Percentiles rank a stretch among this genome's conserved stretches.
These are phyloP conservation scores for Monilinia aucupariae DNA, from an alignment of 2,329 filamentous ascomycete species.

Conservation along the genomic window DNA sequence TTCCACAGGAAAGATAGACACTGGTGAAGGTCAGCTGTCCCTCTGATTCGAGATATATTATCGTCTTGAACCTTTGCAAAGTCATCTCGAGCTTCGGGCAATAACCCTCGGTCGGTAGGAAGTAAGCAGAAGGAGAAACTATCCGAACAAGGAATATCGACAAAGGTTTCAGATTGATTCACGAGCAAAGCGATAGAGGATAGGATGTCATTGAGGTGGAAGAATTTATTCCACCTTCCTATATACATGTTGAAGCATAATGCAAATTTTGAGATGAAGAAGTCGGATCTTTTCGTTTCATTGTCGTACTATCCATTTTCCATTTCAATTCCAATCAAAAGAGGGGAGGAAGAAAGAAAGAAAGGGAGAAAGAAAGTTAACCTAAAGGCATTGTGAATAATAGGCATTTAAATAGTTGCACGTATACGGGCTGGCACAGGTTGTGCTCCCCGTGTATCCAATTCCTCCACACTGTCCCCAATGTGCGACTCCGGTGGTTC, in stretches of 20 bases:
- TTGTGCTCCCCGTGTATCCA: conserved; percentile 21
- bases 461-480: conserved; percentile 21
- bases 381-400: conserved; percentile 25
- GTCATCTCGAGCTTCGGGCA: no score
- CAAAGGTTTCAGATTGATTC: no score
- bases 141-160: no score
- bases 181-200: no score
- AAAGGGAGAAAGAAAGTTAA: conserved; percentile 1
- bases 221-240: background rate
- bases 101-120: no score
- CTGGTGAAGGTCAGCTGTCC: no score
- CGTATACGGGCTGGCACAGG: conserved; percentile 19
- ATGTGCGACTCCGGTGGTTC: conserved; percentile 5
- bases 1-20: no score
- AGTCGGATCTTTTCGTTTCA: background rate
- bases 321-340: background rate
- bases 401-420: conserved; percentile 21
- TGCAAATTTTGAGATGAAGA: background rate
- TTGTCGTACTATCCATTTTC: background rate
- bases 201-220: background rate
- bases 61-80: no score
- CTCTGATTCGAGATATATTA: no score
- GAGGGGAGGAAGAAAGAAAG: background rate
- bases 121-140: no score
- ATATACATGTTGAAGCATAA: background rate